phyloP scores from a whole-genome alignment of 2,329 filamentous ascomycete genomes.

The Pseudovirgaria hyperparasitica region DNA sequence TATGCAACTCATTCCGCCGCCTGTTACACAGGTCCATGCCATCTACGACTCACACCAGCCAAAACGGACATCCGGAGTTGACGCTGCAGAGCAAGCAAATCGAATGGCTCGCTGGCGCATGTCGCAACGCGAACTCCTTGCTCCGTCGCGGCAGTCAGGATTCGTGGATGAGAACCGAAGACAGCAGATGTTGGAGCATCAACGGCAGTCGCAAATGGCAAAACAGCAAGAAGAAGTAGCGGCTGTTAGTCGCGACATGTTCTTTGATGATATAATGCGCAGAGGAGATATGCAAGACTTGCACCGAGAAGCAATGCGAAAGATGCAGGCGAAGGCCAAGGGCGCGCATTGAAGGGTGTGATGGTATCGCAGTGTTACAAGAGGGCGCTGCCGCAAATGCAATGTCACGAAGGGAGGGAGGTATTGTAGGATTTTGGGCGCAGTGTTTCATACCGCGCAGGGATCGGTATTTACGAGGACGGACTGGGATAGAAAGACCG shows the following conservation, averaged over 20 bases:
- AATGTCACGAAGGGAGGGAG: too few species aligned
- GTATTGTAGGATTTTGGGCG: too few species aligned
- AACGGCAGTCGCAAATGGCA: slow-evolving; percentile 48
- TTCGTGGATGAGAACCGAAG: slow-evolving; percentile 23
- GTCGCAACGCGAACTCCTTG: slow-evolving; percentile 15
- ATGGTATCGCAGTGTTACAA: too few species aligned
- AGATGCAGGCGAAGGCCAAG: slow-evolving; percentile 58
- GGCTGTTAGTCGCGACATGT: slow-evolving; percentile 46
- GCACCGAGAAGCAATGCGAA: slow-evolving; percentile 67
- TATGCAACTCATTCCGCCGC: too few species aligned
- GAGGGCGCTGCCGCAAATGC: too few species aligned
- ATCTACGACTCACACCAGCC: slow-evolving; percentile 28
- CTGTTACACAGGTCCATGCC: slow-evolving; percentile 12
- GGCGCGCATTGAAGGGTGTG: too few species aligned
- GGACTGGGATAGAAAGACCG: too few species aligned
- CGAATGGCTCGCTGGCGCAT: slow-evolving; percentile 23
- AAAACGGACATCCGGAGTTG: slow-evolving; percentile 13
- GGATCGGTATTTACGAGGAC: too few species aligned
- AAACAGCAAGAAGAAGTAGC: slow-evolving; percentile 46
- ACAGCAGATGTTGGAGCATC: slow-evolving; percentile 43
- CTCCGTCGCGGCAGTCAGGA: slow-evolving; percentile 11
- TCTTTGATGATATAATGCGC: slow-evolving; percentile 64
- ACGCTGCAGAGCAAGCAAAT: slow-evolving; percentile 17
- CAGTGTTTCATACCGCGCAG: too few species aligned
- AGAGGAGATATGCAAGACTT: slow-evolving; percentile 60